Percentiles rank a stretch among this genome's conserved stretches.
Evolutionary conservation across 2,329 filamentous ascomycete genomes (phyloP).

Genomic region (Botrytis porri): DNA sequence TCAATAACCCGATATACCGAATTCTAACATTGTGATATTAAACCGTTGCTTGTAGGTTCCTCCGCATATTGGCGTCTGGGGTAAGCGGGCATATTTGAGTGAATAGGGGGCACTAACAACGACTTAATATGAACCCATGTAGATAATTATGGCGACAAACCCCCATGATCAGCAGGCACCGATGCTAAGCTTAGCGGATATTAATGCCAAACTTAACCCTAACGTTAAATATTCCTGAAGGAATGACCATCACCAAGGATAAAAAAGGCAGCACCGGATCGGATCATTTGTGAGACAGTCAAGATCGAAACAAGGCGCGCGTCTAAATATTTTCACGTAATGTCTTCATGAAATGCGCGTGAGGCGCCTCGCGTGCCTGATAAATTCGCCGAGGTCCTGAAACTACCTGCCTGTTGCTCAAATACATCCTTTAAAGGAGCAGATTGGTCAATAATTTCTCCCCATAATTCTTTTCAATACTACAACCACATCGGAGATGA

Average conservation of each 20-base stretch:
- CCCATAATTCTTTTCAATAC: background rate
- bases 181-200: background rate
- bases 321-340: background rate
- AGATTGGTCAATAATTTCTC: background rate
- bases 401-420: slow-evolving; percentile 1
- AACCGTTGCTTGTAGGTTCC: background rate
- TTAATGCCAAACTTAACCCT: background rate
- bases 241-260: background rate
- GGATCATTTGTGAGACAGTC: slow-evolving; percentile 16
- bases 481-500: background rate
- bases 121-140: background rate
- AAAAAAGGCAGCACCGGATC: slow-evolving; percentile 9
- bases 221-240: background rate
- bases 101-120: slow-evolving; percentile 2
- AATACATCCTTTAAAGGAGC: background rate
- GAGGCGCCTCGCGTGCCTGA: background rate
- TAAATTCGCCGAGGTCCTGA: background rate
- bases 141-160: background rate
- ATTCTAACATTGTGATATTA: background rate
- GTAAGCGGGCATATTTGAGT: background rate
- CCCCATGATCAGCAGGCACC: slow-evolving; percentile 2
- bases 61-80: slow-evolving; percentile 6
- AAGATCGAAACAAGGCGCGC: background rate
- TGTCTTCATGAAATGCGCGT: background rate
- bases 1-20: slow-evolving; percentile 14